A percentile compares a stretch with the other conserved stretches of the same genome.
Evolutionary conservation across 306 rosid species (phyloP).

Genomic region (Gleditsia sinensis): DNA sequence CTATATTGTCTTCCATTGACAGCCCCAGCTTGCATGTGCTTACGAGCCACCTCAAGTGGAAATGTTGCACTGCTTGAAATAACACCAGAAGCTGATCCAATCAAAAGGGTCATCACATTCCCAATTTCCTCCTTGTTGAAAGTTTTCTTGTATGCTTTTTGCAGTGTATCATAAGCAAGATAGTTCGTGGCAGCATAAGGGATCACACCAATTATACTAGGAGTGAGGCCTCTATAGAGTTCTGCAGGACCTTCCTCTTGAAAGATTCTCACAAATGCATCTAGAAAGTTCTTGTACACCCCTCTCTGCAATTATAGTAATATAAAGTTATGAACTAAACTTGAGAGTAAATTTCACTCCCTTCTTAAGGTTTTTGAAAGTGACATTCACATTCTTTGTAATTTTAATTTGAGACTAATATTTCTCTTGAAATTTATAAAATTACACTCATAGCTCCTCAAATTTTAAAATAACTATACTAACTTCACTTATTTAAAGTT

Average conservation of each 20-base stretch:
- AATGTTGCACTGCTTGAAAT: conserved; percentile 64
- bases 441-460: too few relatives aligned
- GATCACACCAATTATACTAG: conserved; percentile 78
- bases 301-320: conserved; percentile 60
- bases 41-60: conserved; percentile 84
- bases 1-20: conserved; percentile 66
- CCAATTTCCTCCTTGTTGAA: conserved; percentile 62
- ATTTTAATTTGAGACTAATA: too few relatives aligned
- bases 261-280: conserved; percentile 58
- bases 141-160: conserved; percentile 52
- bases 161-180: conserved; percentile 69
- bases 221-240: conserved; percentile 76
- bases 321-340: not conserved
- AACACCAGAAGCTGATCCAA: conserved; percentile 60
- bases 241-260: conserved; percentile 75
- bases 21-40: conserved; percentile 89
- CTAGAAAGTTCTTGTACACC: conserved; percentile 55
- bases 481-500: too few relatives aligned
- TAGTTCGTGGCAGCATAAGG: conserved; percentile 84
- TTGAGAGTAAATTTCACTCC: too few relatives aligned
- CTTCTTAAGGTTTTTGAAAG: too few relatives aligned
- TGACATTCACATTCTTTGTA: too few relatives aligned
- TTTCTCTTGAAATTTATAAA: too few relatives aligned
- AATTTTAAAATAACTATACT: too few relatives aligned
- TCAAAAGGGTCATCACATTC: conserved; percentile 62